phyloP scores from a whole-genome alignment of 2,329 filamentous ascomycete genomes.

The Ceratocystis huliohia region DNA sequence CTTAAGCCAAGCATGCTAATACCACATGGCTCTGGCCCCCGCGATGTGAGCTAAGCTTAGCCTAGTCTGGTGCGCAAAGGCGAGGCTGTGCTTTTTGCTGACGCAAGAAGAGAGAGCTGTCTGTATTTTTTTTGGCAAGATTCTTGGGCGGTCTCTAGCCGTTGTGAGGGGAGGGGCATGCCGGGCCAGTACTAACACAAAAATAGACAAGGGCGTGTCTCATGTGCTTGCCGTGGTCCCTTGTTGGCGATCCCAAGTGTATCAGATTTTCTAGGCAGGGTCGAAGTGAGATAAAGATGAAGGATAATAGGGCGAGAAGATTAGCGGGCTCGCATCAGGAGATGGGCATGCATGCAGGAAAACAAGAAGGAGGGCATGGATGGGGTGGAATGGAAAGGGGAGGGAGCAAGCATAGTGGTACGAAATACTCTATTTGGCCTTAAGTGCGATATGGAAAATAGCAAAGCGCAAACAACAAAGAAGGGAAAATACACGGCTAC shows the following conservation, averaged over 20 bases:
- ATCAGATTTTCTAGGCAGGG: neutral
- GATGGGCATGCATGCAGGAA: neutral
- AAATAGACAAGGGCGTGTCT: neutral
- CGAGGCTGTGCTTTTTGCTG: neutral
- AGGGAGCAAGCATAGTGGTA: too few relatives aligned
- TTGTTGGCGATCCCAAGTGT: slow-evolving; percentile 1
- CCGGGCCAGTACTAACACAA: neutral
- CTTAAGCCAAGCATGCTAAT: neutral
- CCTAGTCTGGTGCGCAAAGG: neutral
- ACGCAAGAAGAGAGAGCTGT: neutral
- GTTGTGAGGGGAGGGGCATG: too few relatives aligned
- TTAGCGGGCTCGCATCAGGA: neutral
- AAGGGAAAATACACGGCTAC: too few relatives aligned
- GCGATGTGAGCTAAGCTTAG: neutral
- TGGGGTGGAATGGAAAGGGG: neutral
- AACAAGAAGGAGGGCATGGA: neutral
- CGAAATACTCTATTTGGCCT: too few relatives aligned
- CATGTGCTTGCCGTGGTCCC: neutral
- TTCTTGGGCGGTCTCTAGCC: too few relatives aligned
- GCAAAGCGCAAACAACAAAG: too few relatives aligned
- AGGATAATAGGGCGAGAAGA: neutral
- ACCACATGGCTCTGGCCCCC: neutral
- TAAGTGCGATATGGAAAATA: too few relatives aligned
- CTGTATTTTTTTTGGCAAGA: neutral
- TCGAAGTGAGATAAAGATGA: neutral